phyloP scores from a whole-genome alignment of 176 grass and related monocot species.

The Lolium perenne region DNA sequence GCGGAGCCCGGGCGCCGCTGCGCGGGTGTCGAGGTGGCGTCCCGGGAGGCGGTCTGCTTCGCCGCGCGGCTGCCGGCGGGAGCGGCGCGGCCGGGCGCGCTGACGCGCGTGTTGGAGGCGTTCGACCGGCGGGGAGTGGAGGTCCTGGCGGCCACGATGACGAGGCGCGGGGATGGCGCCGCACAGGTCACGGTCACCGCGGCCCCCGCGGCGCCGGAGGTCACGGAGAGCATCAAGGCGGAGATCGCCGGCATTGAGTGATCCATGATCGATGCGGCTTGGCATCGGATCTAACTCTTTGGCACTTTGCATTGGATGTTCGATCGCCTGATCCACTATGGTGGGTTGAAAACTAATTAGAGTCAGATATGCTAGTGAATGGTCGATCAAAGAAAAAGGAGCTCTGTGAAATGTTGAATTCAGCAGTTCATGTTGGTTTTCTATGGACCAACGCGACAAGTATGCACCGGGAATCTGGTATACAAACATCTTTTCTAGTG shows the following conservation, averaged over 20 bases:
- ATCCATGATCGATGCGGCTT: background rate
- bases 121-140: conserved; percentile 46
- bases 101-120: conserved; percentile 37
- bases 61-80: conserved; percentile 19
- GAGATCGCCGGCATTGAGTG: conserved; percentile 45
- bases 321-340: background rate
- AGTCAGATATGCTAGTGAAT: background rate
- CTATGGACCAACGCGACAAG: background rate
- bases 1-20: background rate
- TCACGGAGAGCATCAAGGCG: conserved; percentile 35
- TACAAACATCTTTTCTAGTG: too few relatives aligned
- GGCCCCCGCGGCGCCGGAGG: conserved; percentile 32
- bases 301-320: background rate
- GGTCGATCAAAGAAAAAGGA: background rate
- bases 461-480: too few relatives aligned
- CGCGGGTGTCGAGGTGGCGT: conserved; percentile 8
- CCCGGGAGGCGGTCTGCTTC: conserved; percentile 31
- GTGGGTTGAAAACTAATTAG: background rate
- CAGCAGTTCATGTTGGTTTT: background rate
- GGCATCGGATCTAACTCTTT: background rate
- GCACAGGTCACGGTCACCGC: conserved; percentile 45
- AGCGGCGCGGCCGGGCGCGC: conserved; percentile 7
- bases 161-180: background rate
- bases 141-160: conserved; percentile 37
- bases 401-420: background rate